phyloP scores from a whole-genome alignment of 371 early-diverging fungal genomes.

The Choanephora cucurbitarum region DNA sequence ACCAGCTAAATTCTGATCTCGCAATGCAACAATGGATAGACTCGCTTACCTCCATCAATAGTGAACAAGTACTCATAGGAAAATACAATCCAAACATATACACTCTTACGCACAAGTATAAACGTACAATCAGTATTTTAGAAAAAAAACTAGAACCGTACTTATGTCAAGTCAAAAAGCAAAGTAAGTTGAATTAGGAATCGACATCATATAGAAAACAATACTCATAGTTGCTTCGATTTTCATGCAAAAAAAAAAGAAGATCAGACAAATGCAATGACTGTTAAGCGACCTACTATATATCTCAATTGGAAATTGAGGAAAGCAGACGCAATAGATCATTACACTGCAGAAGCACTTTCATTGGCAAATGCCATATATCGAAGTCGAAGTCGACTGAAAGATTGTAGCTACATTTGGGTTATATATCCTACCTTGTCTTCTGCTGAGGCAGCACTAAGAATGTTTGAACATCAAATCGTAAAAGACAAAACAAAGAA shows the following conservation, averaged over 20 bases:
- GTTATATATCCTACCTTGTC: conserved; percentile 57
- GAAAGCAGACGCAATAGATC: conserved; percentile 76
- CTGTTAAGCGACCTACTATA: conserved; percentile 9
- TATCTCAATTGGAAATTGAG: conserved; percentile 17
- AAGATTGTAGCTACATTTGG: conserved; percentile 68
- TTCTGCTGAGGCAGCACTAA: conserved; percentile 29
- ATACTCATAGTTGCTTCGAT: too few species aligned
- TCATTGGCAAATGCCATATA: conserved; percentile 64
- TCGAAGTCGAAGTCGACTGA: conserved; percentile 45
- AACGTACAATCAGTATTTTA: conserved; percentile 1
- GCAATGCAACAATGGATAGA: conserved; percentile 4
- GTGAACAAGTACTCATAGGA: conserved; percentile 10
- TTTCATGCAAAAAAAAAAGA: not conserved
- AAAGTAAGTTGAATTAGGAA: too few species aligned
- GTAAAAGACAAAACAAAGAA: too few species aligned
- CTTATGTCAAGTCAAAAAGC: conserved; percentile 1
- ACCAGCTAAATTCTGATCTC: not conserved
- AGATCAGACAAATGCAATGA: too few species aligned
- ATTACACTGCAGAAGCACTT: conserved; percentile 64
- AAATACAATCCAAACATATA: conserved; percentile 8
- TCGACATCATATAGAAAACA: too few species aligned
- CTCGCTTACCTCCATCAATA: not conserved
- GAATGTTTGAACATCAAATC: not conserved
- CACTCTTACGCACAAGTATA: conserved; percentile 10
- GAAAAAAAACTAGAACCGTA: conserved; percentile 2